These are phyloP conservation scores for Mortierella sp. DNA, from an alignment of 371 early-diverging fungal species.

Conservation along the genomic window DNA sequence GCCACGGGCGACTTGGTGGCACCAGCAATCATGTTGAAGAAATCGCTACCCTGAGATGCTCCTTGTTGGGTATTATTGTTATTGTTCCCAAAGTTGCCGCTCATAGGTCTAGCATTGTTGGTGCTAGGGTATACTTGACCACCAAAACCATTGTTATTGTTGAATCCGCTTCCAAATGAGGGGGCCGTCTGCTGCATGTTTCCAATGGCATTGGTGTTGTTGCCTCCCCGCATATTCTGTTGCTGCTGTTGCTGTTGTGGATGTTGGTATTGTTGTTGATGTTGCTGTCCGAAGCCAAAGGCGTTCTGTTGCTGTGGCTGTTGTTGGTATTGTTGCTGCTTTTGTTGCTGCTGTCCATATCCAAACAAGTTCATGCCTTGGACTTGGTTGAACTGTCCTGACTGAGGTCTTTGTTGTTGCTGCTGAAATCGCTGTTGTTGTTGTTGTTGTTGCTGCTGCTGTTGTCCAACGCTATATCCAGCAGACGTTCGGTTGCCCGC, in stretches of 20 bases:
- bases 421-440: too few relatives aligned
- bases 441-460: slow-evolving; percentile 5
- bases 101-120: neutral
- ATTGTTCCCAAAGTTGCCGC: slow-evolving; percentile 24
- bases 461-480: slow-evolving; percentile 23
- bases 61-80: slow-evolving; percentile 16
- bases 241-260: slow-evolving; percentile 25
- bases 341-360: slow-evolving; percentile 37
- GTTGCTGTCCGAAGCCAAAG: neutral
- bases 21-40: slow-evolving; percentile 43
- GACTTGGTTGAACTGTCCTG: slow-evolving; percentile 32
- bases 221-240: slow-evolving; percentile 36
- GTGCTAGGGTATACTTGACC: neutral
- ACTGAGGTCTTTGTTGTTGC: neutral
- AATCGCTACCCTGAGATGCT: slow-evolving; percentile 44
- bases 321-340: slow-evolving; percentile 16
- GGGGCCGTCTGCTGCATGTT: slow-evolving; percentile 46
- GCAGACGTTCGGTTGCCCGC: slow-evolving; percentile 26
- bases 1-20: slow-evolving; percentile 20
- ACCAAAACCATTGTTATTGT: slow-evolving; percentile 19
- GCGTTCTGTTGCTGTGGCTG: slow-evolving; percentile 23
- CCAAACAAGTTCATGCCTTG: slow-evolving; percentile 50
- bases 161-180: slow-evolving; percentile 22
- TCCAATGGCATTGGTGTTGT: slow-evolving; percentile 41
- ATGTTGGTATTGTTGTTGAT: slow-evolving; percentile 16